phyloP scores from a whole-genome alignment of 495 filamentous ascomycete genomes.

The Jackrogersella multiformis region DNA sequence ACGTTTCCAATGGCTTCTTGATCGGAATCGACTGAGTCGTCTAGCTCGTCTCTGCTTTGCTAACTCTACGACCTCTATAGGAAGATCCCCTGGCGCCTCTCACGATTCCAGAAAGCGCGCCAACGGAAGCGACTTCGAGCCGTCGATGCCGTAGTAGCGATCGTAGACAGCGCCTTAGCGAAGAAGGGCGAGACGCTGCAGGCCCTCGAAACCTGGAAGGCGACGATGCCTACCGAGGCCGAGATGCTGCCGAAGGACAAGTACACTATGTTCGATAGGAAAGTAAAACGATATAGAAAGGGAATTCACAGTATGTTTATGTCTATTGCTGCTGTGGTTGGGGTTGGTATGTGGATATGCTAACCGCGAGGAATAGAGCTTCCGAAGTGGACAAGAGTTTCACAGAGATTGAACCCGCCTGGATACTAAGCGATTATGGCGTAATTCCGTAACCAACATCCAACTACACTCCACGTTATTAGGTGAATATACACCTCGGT shows the following conservation, averaged over 20 bases:
- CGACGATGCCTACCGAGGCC: constrained; percentile 92
- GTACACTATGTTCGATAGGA: constrained; percentile 97
- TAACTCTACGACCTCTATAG: constrained; percentile 56
- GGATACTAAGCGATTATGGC: constrained; percentile 72
- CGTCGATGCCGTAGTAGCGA: constrained; percentile 84
- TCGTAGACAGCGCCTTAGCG: constrained; percentile 75
- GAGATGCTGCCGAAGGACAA: constrained; percentile 98
- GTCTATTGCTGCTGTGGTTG: constrained; percentile 1
- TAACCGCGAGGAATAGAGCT: constrained; percentile 65
- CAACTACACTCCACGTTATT: neutral
- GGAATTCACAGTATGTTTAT: constrained; percentile 87
- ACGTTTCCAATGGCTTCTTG: neutral
- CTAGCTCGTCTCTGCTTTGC: constrained; percentile 6
- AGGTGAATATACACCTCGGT: neutral
- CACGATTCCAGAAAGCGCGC: constrained; percentile 84
- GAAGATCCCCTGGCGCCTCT: constrained; percentile 99
- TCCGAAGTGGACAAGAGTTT: constrained; percentile 96
- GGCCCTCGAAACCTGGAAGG: constrained; percentile 85
- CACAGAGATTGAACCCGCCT: constrained; percentile 90
- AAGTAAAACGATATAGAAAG: constrained; percentile 95
- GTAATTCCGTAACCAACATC: neutral
- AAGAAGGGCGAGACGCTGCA: constrained; percentile 74
- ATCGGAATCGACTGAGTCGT: neutral
- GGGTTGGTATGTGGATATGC: constrained; percentile 30
- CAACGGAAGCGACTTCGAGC: constrained; percentile 85